Percentiles rank a stretch among this genome's conserved stretches.
Conservation (phyloP, 805 yeast species). For the Saturnispora sanitii region DNA sequence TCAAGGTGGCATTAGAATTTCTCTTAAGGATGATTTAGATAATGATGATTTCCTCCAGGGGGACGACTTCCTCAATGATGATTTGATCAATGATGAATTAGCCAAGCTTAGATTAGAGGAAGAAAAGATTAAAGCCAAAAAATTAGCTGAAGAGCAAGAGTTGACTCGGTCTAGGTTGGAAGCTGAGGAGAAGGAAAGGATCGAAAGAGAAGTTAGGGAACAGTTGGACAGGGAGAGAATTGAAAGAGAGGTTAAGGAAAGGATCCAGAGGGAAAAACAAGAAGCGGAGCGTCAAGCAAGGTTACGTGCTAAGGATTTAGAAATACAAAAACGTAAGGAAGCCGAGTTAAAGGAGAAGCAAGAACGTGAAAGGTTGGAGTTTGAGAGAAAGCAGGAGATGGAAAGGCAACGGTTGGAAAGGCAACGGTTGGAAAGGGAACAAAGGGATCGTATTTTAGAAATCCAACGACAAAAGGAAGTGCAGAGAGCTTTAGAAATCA, state of each 20-base stretch:
- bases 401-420: background rate
- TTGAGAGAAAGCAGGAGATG: background rate
- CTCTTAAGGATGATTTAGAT: background rate
- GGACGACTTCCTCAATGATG: constrained; percentile 1
- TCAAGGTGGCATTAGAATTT: constrained; percentile 1
- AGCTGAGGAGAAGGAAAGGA: background rate
- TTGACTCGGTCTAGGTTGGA: background rate
- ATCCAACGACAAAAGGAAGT: background rate
- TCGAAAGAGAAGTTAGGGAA: background rate
- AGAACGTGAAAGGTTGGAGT: background rate
- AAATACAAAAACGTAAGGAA: background rate
- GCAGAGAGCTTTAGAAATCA: background rate
- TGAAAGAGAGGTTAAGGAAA: constrained; percentile 2
- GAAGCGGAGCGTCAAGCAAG: background rate
- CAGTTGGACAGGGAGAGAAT: background rate
- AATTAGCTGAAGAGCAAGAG: background rate
- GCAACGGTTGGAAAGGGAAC: background rate
- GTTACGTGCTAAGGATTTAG: background rate
- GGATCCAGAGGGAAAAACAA: background rate
- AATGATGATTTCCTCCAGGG: too few species aligned
- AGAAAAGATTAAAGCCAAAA: too few species aligned
- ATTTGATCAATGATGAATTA: background rate
- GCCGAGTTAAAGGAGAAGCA: background rate
- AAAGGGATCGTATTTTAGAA: background rate
- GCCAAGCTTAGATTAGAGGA: background rate